Evolutionary conservation across 1,139 yeast genomes (phyloP), one percentile per base, ranked within the genome.

Genomic region (Blastobotrys raffinosifermentans): DNA sequence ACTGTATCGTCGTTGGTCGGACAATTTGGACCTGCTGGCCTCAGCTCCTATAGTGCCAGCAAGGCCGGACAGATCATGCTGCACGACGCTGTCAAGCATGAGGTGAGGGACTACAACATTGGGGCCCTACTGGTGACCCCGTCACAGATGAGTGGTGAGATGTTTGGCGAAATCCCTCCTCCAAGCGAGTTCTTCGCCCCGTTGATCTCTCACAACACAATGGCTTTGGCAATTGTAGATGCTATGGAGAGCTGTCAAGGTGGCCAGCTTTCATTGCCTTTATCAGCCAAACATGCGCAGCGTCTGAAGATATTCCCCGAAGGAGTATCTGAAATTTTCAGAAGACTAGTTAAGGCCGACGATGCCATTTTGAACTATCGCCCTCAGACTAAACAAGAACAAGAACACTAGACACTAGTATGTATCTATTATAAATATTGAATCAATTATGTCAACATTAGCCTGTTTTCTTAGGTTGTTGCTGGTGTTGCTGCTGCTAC

Each of bases 61-160:
- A 87, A 87, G 58, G 80, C 91, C 0, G 96, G 93, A 0, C 62
- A 83, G 23, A 75, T 83, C 37, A 82, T 86, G 0, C 64, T 85
- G 36, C 96, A 87, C 57, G 93, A 83, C 50, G 76, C 87, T 1
- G 60, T 87, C 31, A 74, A 86, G 1, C 78, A 77, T 49, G 91
- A 82, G 54, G 53, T 82, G 30, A 78, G 32, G 22, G 32, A 29
- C 4, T 19, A 33, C 16, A 85, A 85, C 1, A 72, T 87, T 15
- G 77, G 78, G 50, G 80, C 94, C 0, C 63, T 86, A 32, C 64
- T 87, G 26, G 69, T 87, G 1, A 80, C 93, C 48, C 91, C 95
- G 0, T 96, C 96, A 0, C 95, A 87, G 53, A 57, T 87, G 44
- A 70, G 67, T 39, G 83, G 94, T 0, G 31, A 31, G 7, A 71